Base-by-base conservation (phyloP, 2,329 filamentous ascomycete species). In the Ceratocystis albifundus region DNA sequence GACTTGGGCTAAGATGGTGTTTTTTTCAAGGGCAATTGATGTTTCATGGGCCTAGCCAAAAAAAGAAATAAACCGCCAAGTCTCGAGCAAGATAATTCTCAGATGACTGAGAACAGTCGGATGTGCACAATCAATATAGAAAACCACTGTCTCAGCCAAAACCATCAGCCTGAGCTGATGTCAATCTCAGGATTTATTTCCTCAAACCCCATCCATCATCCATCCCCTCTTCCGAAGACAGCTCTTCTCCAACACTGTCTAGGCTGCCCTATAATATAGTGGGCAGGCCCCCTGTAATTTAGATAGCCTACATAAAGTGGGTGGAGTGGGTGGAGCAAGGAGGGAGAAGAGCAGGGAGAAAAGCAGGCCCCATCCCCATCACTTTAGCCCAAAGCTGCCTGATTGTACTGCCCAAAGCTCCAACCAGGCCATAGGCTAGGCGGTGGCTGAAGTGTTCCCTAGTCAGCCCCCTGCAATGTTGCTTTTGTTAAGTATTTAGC, bases 351-450 rank as follows among this genome's bases (percentile, higher is more conserved):
- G 22, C 12, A 59, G 28, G 28, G 32, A 12, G 8, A 32, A 32
- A 57, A 32, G 53, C 15, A 20, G 17, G 32, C 20, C 48, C 48
- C 55, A 59, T 6, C 20, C 48, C 48, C 55, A 59, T 6, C 55
- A 59, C 55, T 59, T 59, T 59, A 59, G 55, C 55, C 28, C 55
- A 59, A 59, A 59, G 55, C 55, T 59, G 55, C 55, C 55, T 59
- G 55, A 59, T 59, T 59, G 55, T 15, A 59, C 55, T 59, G 55
- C 28, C 55, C 55, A 59, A 36, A 59, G 28, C 55, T 59, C 55
- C 55, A 53, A 22, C 48, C 22, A 53, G 20, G 7, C 46, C n/a
- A 48, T n/a, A 17, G 20, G 45, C 15, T 20, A 20, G n/a, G 45
- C 45, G n/a, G 46, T 22, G 48, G 48, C 22, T 10, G 3, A 12